Evolutionary conservation across 2,329 filamentous ascomycete species (phyloP), one percentile per base, ranked within the genome.

Genomic region (Pseudodiploospora longispora): DNA sequence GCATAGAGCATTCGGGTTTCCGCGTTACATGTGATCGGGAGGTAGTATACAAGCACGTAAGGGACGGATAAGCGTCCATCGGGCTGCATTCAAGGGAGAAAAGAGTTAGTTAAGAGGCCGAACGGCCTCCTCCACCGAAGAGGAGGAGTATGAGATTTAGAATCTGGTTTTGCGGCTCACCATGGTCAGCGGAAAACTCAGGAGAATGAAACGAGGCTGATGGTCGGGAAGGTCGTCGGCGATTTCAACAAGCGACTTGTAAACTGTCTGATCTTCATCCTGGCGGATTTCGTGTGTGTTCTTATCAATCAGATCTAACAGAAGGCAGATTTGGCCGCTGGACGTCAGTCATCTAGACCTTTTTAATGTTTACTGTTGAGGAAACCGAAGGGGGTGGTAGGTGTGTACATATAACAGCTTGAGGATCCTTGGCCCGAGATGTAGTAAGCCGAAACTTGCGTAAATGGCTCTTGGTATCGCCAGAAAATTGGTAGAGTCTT

Each of bases 371-470:
- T 19, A 19, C 19, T 34, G 32, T 12, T 9, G 32, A 12, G 9
- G 32, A 34, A 12, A 12, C 12, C 12, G 9, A 34, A 34, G 9
- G 32, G 32, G 12, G 8, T 34, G 32, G 32, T 9, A 34, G 32
- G 56, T 63, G 75, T 83, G 67, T 85, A 97, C 93, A 97, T 55
- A 98, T 95, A 50, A 94, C 82, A 49, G 90, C 93, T 70, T 96
- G 88, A 1, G 90, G 85, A 38, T 84, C 82, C 61, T 84, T 91
- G 42, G 88, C 82, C 52, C 93, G 76, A 31, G 90, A 96, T 2
- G 93, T 97, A 28, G 84, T 81, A 29, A 98, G 76, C 41, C 93
- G 86, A 71, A 98, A 98, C 68, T 96, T 97, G 65, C 87, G 85
- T 53, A 98, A 79, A 60, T 90, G 83, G 53, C 89, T 82, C 68